These are phyloP conservation scores for Mucor velutinosus DNA, from an alignment of 371 early-diverging fungal genomes.

Conservation along the genomic window DNA sequence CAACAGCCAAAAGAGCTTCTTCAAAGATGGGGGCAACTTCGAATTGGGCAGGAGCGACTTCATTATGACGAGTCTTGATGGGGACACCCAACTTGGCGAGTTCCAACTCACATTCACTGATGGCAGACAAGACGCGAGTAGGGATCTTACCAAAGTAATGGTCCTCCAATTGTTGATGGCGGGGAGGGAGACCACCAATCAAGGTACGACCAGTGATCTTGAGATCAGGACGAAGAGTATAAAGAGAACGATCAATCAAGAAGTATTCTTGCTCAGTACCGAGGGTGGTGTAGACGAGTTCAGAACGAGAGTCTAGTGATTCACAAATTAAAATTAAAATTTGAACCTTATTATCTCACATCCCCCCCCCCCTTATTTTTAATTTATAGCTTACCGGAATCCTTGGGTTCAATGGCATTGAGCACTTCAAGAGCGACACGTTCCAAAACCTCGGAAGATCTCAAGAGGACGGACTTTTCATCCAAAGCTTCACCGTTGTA, in stretches of 20 bases:
- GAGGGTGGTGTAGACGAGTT: slow-evolving; percentile 76
- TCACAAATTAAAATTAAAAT: background rate
- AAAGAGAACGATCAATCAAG: slow-evolving; percentile 91
- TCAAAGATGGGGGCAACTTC: slow-evolving; percentile 98
- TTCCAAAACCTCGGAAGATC: slow-evolving; percentile 70
- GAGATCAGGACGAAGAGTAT: slow-evolving; percentile 92
- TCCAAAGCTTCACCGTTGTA: slow-evolving; percentile 99
- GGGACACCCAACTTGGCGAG: slow-evolving; percentile 94
- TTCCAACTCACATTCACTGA: slow-evolving; percentile 94
- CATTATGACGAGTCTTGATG: slow-evolving; percentile 98
- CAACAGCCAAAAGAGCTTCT: slow-evolving; percentile 94
- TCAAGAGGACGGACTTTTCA: slow-evolving; percentile 95
- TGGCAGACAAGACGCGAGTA: slow-evolving; percentile 86
- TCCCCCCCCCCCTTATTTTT: background rate
- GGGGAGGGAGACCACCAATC: slow-evolving; percentile 91
- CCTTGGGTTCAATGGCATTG: slow-evolving; percentile 66
- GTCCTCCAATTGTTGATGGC: slow-evolving; percentile 98
- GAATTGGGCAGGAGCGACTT: slow-evolving; percentile 98
- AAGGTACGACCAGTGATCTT: slow-evolving; percentile 96
- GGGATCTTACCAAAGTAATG: slow-evolving; percentile 99
- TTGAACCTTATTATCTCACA: background rate
- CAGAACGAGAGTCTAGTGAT: background rate
- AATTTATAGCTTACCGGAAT: slow-evolving; percentile 34
- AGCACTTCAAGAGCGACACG: slow-evolving; percentile 78
- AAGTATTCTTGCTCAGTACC: slow-evolving; percentile 99